A percentile compares a stretch with the other conserved stretches of the same genome.
These are phyloP conservation scores for Mesembryanthemum crystallinum DNA, from an alignment of 148 eudicot species.

Conservation along the genomic window DNA sequence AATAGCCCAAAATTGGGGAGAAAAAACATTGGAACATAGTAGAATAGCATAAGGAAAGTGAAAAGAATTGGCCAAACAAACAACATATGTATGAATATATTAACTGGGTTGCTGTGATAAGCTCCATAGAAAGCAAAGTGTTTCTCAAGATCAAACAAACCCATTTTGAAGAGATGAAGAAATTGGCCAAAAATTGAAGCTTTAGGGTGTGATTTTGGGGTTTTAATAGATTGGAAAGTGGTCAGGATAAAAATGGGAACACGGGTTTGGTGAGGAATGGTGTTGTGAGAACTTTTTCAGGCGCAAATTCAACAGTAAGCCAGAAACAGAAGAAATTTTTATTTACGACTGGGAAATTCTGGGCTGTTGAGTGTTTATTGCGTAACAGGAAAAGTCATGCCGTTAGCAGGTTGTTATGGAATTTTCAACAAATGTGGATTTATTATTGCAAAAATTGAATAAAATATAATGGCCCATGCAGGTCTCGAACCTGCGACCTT, in stretches of 20 bases:
- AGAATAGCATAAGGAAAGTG: conserved; percentile 41
- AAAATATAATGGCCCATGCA: conserved; percentile 57
- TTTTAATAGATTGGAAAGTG: background rate
- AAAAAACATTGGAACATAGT: conserved; percentile 46
- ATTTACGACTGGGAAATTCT: background rate
- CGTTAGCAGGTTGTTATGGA: background rate
- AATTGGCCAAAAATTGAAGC: conserved; percentile 15
- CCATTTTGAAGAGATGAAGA: conserved; percentile 24
- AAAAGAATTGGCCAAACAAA: conserved; percentile 86
- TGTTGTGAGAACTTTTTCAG: too few relatives aligned
- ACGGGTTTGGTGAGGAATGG: background rate
- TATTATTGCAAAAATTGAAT: background rate
- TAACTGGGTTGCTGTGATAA: conserved; percentile 73
- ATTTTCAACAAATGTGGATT: background rate
- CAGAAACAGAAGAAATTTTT: background rate
- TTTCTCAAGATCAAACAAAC: conserved; percentile 66
- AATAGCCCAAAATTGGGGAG: conserved; percentile 38
- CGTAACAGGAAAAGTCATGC: background rate
- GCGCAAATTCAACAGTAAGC: background rate
- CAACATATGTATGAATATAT: conserved; percentile 66
- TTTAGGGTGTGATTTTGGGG: conserved; percentile 6
- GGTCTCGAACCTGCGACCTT: conserved; percentile 89
- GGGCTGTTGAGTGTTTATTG: background rate
- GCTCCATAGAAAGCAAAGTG: conserved; percentile 83
- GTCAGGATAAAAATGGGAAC: background rate